phyloP scores from a whole-genome alignment of 345 rosid genomes.

The Anacardium occidentale region DNA sequence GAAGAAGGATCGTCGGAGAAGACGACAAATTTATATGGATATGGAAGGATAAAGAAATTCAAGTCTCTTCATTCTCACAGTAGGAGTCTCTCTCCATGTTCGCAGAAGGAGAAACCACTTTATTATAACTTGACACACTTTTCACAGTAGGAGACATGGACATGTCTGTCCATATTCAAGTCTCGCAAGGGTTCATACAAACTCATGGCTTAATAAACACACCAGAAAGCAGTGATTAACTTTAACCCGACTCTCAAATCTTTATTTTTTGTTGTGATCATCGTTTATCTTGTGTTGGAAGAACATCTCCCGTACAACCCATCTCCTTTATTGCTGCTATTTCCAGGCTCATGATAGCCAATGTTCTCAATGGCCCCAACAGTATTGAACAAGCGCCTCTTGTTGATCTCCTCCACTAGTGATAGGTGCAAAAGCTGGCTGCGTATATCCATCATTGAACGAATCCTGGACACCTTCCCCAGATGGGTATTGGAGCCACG shows the following conservation, averaged over 20 bases:
- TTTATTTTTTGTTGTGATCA: constrained; percentile 21
- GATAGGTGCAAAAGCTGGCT: constrained; percentile 73
- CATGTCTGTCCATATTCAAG: background rate
- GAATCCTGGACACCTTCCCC: constrained; percentile 40
- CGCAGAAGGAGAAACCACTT: too few species aligned
- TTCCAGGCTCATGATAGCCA: constrained; percentile 46
- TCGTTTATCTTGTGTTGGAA: constrained; percentile 11
- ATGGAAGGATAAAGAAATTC: too few species aligned
- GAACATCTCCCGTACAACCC: background rate
- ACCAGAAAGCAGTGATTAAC: background rate
- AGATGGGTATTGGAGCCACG: constrained; percentile 9
- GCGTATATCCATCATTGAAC: constrained; percentile 63
- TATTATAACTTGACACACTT: too few species aligned
- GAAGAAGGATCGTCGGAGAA: too few species aligned
- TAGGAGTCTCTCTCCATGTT: too few species aligned
- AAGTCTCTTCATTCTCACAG: too few species aligned
- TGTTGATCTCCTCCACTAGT: constrained; percentile 68
- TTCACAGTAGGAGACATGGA: too few species aligned
- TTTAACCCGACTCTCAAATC: background rate
- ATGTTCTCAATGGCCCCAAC: constrained; percentile 60
- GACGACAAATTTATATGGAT: too few species aligned
- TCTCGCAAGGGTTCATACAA: background rate
- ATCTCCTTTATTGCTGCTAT: background rate
- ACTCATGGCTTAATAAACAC: background rate
- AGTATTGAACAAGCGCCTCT: constrained; percentile 63